Evolutionary conservation across 805 yeast species (phyloP).

Genomic region (Metschnikowia kofuensis): DNA sequence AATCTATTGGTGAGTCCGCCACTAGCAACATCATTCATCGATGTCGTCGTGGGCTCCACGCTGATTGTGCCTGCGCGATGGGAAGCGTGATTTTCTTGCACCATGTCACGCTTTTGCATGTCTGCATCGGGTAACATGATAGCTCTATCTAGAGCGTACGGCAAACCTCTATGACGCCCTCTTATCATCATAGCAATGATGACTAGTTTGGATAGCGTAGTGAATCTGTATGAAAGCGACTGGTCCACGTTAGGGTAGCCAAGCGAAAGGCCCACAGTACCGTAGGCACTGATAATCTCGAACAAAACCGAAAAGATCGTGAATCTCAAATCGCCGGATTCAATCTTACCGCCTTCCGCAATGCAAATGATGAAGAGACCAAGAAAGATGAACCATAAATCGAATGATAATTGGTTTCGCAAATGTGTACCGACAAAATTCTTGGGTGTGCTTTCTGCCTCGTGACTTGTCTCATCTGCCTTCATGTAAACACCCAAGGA

Average conservation of each 20-base stretch:
- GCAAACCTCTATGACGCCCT: constrained; percentile 96
- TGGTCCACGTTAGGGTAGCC: constrained; percentile 71
- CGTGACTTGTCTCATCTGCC: constrained; percentile 31
- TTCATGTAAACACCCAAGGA: constrained; percentile 80
- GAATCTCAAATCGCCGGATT: constrained; percentile 44
- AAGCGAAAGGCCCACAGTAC: constrained; percentile 89
- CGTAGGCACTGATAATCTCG: constrained; percentile 92
- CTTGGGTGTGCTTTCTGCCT: constrained; percentile 41
- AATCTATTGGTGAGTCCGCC: constrained; percentile 10
- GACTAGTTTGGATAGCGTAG: constrained; percentile 72
- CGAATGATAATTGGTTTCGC: constrained; percentile 88
- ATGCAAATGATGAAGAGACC: constrained; percentile 86
- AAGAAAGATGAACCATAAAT: constrained; percentile 87
- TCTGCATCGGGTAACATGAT: constrained; percentile 76
- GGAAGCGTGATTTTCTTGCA: constrained; percentile 52
- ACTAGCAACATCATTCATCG: constrained; percentile 9
- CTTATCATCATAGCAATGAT: constrained; percentile 88
- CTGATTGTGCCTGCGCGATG: constrained; percentile 22
- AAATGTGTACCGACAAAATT: constrained; percentile 84
- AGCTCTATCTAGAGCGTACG: constrained; percentile 91
- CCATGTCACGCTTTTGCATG: constrained; percentile 57
- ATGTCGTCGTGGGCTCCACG: constrained; percentile 12
- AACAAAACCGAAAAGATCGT: constrained; percentile 72
- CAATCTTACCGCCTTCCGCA: constrained; percentile 70
- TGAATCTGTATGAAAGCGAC: constrained; percentile 73